phyloP scores from a whole-genome alignment of 2,329 filamentous ascomycete species.

The Cytospora chrysosperma region DNA sequence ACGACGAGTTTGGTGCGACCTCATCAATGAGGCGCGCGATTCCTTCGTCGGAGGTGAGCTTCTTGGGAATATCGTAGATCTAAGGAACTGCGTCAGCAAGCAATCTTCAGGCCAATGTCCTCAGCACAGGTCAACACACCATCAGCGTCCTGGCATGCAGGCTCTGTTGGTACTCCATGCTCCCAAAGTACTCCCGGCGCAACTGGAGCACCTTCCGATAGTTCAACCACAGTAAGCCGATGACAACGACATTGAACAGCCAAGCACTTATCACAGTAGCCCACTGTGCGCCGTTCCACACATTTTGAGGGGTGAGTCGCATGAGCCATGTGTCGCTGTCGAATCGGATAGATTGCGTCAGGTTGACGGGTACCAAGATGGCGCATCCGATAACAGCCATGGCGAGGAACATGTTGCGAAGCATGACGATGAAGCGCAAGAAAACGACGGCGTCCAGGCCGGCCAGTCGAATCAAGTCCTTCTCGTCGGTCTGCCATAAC shows the following conservation, averaged over 20 bases:
- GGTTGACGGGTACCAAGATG: constrained; percentile 80
- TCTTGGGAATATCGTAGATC: constrained; percentile 80
- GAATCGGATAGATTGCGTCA: constrained; percentile 47
- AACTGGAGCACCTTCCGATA: constrained; percentile 72
- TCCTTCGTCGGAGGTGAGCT: constrained; percentile 79
- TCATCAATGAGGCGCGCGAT: constrained; percentile 80
- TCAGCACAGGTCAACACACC: constrained; percentile 40
- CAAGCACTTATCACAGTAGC: constrained; percentile 59
- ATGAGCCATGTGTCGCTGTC: constrained; percentile 48
- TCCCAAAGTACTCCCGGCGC: constrained; percentile 78
- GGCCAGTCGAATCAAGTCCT: constrained; percentile 73
- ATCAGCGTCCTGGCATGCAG: constrained; percentile 73
- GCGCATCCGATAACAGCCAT: constrained; percentile 71
- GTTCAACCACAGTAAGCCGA: constrained; percentile 85
- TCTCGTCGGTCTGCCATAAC: constrained; percentile 74
- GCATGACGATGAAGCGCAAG: constrained; percentile 85
- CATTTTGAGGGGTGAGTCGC: constrained; percentile 59
- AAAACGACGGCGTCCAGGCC: constrained; percentile 92
- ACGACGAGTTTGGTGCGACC: constrained; percentile 73
- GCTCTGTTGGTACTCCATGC: constrained; percentile 82
- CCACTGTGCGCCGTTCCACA: constrained; percentile 56
- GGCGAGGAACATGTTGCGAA: constrained; percentile 80
- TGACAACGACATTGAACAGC: constrained; percentile 72
- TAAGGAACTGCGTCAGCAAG: constrained; percentile 38
- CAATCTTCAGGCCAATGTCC: not conserved